Evolutionary conservation across 73 alveolate species (phyloP).

Genomic region (Paraurostyla sp.): DNA sequence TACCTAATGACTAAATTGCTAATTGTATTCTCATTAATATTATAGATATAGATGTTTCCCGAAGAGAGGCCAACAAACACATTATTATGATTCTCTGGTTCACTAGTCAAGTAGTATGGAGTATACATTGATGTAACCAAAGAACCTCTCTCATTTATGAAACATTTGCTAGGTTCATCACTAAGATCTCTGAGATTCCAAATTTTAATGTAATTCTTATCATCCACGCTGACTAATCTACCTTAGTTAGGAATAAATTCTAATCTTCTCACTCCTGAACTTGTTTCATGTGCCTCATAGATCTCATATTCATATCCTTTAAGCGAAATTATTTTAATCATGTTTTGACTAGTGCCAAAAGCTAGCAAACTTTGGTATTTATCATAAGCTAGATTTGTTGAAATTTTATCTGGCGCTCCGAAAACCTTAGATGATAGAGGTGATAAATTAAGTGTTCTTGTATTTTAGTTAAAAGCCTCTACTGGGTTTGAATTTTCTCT

Average conservation of each 20-base stretch:
- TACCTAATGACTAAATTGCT: not conserved
- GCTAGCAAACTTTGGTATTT: constrained; percentile 35
- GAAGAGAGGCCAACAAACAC: constrained; percentile 34
- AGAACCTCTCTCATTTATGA: not conserved
- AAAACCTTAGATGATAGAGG: not conserved
- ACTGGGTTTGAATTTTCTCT: not conserved
- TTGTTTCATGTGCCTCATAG: constrained; percentile 7
- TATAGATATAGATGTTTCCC: constrained; percentile 13
- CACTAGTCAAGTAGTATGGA: constrained; percentile 24
- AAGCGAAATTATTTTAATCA: constrained; percentile 11
- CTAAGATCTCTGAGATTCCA: constrained; percentile 28
- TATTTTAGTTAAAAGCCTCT: constrained; percentile 13
- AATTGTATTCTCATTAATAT: not conserved
- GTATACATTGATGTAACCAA: constrained; percentile 22
- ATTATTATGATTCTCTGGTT: constrained; percentile 22
- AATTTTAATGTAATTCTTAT: not conserved
- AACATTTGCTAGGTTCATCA: not conserved
- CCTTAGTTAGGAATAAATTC: constrained; percentile 33
- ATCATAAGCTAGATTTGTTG: constrained; percentile 48
- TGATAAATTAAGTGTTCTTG: not conserved
- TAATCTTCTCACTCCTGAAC: not conserved
- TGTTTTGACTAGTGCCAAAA: constrained; percentile 17
- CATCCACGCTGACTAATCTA: constrained; percentile 12
- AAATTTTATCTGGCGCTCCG: constrained; percentile 11
- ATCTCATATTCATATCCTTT: constrained; percentile 54